Percentiles rank a stretch among this genome's conserved stretches.
phyloP scores from a whole-genome alignment of 1,284 basidiomycete genomes.

The Pterulicium gracile region DNA sequence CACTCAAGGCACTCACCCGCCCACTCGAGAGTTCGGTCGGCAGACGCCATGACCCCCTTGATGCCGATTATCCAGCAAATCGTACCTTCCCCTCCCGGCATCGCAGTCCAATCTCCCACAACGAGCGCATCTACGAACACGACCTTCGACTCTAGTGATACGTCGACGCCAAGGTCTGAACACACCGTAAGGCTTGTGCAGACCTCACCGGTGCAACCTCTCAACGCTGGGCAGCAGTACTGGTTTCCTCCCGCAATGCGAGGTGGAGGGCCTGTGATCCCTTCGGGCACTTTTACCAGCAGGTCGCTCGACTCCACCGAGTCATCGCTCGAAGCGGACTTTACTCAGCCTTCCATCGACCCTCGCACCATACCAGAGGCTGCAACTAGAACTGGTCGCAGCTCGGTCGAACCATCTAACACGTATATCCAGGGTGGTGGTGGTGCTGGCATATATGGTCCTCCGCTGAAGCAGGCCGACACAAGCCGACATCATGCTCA shows the following conservation, averaged over 20 bases:
- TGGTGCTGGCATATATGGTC: neutral
- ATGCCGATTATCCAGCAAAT: conserved; percentile 1
- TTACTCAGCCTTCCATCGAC: neutral
- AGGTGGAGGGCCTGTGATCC: neutral
- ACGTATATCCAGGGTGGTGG: neutral
- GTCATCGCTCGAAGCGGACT: neutral
- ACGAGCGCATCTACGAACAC: neutral
- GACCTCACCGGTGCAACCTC: too few relatives aligned
- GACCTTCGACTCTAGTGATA: neutral
- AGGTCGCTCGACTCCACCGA: neutral
- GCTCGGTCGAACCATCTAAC: neutral
- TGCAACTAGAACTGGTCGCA: neutral
- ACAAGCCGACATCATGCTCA: neutral
- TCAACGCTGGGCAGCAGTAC: neutral
- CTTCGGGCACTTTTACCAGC: neutral
- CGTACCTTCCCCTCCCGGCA: neutral
- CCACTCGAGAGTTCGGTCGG: neutral
- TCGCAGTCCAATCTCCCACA: neutral
- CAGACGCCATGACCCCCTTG: neutral
- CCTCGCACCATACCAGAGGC: neutral
- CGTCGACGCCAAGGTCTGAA: neutral
- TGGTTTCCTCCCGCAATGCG: neutral
- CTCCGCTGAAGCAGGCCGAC: neutral
- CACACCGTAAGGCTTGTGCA: neutral
- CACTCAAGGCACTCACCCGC: neutral